Percentiles rank a stretch among this genome's conserved stretches.
phyloP scores from a whole-genome alignment of 495 filamentous ascomycete species.

The Talaromyces adpressus region DNA sequence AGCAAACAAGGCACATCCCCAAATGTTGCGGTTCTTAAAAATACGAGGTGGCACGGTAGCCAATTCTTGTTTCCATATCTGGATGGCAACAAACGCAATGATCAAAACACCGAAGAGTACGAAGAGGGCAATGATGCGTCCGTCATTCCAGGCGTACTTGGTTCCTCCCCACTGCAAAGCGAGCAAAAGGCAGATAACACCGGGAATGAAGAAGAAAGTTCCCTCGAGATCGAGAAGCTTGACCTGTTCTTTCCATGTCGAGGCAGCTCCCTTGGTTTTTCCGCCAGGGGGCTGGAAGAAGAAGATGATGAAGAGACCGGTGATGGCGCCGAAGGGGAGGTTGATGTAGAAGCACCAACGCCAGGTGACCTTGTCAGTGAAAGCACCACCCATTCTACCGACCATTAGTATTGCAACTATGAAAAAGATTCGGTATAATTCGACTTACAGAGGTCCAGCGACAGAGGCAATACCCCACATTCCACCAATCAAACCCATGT shows the following conservation, averaged over 20 bases:
- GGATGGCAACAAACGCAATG: constrained; percentile 52
- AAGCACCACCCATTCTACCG: constrained; percentile 45
- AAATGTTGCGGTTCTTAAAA: constrained; percentile 64
- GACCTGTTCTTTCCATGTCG: constrained; percentile 31
- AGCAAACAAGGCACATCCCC: constrained; percentile 43
- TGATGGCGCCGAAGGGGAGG: constrained; percentile 61
- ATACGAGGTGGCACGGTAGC: constrained; percentile 74
- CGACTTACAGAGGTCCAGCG: constrained; percentile 55
- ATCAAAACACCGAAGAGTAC: constrained; percentile 64
- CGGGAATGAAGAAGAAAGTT: constrained; percentile 60
- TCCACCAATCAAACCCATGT: constrained; percentile 64
- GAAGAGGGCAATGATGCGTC: constrained; percentile 63
- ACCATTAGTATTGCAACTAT: neutral
- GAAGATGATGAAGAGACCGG: constrained; percentile 51
- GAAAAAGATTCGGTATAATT: neutral
- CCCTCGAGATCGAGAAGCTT: constrained; percentile 62
- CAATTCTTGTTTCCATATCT: constrained; percentile 59
- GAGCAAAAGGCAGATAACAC: constrained; percentile 63
- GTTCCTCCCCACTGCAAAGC: constrained; percentile 84
- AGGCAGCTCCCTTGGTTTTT: constrained; percentile 22
- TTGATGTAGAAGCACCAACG: constrained; percentile 62
- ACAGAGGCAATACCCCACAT: constrained; percentile 79
- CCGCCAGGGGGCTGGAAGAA: constrained; percentile 49
- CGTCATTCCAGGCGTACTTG: constrained; percentile 57
- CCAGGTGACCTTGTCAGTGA: constrained; percentile 56